A percentile compares a stretch with the other conserved stretches of the same genome.
Evolutionary conservation across 345 rosid species (phyloP).

Genomic region (Dipteronia dyeriana): DNA sequence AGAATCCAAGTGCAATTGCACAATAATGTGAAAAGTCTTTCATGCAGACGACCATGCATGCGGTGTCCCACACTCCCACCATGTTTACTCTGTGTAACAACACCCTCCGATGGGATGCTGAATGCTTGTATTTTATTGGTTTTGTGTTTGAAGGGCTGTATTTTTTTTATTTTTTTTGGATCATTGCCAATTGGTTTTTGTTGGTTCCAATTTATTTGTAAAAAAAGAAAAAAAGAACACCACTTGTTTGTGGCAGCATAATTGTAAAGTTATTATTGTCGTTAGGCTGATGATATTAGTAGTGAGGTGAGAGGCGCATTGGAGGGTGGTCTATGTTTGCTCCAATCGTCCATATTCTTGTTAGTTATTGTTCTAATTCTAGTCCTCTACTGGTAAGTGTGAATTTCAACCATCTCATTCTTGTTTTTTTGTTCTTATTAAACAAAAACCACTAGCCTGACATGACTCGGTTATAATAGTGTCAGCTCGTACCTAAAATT

Average conservation of each 20-base stretch:
- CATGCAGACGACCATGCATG: slow-evolving; percentile 14
- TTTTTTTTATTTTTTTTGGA: slow-evolving; percentile 16
- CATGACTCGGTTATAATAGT: no score
- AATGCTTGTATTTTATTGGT: slow-evolving; percentile 27
- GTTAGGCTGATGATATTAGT: slow-evolving; percentile 28
- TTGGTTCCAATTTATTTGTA: slow-evolving; percentile 38
- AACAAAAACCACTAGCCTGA: no score
- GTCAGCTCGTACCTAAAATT: no score
- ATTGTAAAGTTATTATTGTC: slow-evolving; percentile 48
- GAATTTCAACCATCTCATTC: slow-evolving; percentile 20
- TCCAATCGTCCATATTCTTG: slow-evolving; percentile 31
- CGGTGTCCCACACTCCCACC: slow-evolving; percentile 17
- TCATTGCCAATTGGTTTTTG: slow-evolving; percentile 38
- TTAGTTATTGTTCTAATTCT: slow-evolving; percentile 15
- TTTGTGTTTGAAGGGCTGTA: slow-evolving; percentile 41
- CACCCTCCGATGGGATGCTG: slow-evolving; percentile 14
- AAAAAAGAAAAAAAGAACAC: slow-evolving; percentile 26
- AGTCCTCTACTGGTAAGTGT: slow-evolving; percentile 21
- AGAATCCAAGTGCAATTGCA: slow-evolving; percentile 96
- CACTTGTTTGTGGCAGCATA: slow-evolving; percentile 42
- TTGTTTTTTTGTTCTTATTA: slow-evolving; percentile 1
- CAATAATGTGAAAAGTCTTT: slow-evolving; percentile 71
- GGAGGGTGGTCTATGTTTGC: slow-evolving; percentile 25
- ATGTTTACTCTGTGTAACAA: neutral
- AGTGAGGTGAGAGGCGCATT: slow-evolving; percentile 31